A percentile compares a stretch with the other conserved stretches of the same genome.
phyloP scores from a whole-genome alignment of 495 filamentous ascomycete genomes.

The Aspergillus nanangensis region DNA sequence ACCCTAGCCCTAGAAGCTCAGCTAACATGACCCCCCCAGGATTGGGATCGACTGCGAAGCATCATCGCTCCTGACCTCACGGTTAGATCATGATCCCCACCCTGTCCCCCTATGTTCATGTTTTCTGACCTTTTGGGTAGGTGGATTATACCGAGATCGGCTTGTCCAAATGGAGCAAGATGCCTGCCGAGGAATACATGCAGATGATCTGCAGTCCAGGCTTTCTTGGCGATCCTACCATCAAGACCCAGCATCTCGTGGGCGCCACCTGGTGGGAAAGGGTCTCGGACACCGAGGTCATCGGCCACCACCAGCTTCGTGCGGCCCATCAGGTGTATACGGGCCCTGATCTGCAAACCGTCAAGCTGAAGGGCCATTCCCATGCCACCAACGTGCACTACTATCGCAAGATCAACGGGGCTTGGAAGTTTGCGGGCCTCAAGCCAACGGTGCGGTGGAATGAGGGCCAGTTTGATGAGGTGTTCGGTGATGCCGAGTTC shows the following conservation, averaged over 20 bases:
- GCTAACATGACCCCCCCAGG: constrained; percentile 20
- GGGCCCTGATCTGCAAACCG: too few relatives aligned
- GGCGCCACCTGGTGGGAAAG: constrained; percentile 70
- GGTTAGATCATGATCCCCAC: constrained; percentile 27
- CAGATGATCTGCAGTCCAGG: constrained; percentile 60
- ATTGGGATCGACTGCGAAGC: constrained; percentile 66
- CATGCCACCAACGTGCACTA: too few relatives aligned
- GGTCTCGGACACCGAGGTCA: constrained; percentile 59
- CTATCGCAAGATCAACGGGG: too few relatives aligned
- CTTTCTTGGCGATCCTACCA: constrained; percentile 65
- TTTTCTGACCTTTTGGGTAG: too few relatives aligned
- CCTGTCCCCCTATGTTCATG: too few relatives aligned
- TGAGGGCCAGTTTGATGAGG: too few relatives aligned
- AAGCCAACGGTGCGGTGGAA: too few relatives aligned
- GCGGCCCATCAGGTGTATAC: constrained; percentile 70
- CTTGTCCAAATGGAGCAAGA: constrained; percentile 70
- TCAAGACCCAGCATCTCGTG: constrained; percentile 76
- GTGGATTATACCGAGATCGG: constrained; percentile 43
- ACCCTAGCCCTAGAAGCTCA: neutral
- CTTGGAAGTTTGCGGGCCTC: too few relatives aligned
- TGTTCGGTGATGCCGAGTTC: too few relatives aligned
- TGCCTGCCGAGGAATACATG: constrained; percentile 63
- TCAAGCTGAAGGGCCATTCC: too few relatives aligned
- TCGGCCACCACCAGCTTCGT: constrained; percentile 73
- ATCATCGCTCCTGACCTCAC: constrained; percentile 69